phyloP scores from a whole-genome alignment of 352 stramenopile genomes.

The Phytophthora chlamydospora region DNA sequence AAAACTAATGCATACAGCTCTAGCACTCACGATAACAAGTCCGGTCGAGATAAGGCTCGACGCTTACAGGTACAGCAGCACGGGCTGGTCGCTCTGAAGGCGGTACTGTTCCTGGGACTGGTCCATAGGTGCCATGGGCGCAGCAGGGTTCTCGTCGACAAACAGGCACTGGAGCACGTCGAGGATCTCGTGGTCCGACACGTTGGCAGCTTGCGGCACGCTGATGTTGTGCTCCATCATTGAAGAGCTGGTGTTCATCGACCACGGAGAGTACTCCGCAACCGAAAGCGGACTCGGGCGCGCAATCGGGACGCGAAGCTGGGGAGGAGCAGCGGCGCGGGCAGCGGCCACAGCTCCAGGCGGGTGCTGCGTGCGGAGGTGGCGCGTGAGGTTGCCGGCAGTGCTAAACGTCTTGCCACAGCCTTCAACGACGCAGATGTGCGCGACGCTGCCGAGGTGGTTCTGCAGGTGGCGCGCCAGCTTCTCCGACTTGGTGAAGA shows the following conservation, averaged over 20 bases:
- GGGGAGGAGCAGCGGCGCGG: slow-evolving; percentile 22
- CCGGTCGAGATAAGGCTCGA: slow-evolving; percentile 10
- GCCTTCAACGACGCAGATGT: slow-evolving; percentile 60
- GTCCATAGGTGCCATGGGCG: slow-evolving; percentile 9
- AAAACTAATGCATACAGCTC: slow-evolving; percentile 45
- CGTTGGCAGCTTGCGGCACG: slow-evolving; percentile 30
- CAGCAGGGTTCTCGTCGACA: slow-evolving; percentile 35
- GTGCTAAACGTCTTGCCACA: slow-evolving; percentile 77
- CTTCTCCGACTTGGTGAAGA: slow-evolving; percentile 63
- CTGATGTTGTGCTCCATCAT: slow-evolving; percentile 19
- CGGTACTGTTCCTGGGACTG: slow-evolving; percentile 37
- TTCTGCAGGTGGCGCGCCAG: slow-evolving; percentile 56
- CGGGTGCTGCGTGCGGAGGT: slow-evolving; percentile 70
- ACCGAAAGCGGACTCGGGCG: slow-evolving; percentile 26
- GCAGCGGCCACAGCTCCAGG: slow-evolving; percentile 40
- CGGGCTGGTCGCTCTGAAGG: slow-evolving; percentile 37
- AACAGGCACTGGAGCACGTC: slow-evolving; percentile 54
- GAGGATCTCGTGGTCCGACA: slow-evolving; percentile 52
- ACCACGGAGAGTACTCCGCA: slow-evolving; percentile 40
- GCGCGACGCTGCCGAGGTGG: slow-evolving; percentile 57
- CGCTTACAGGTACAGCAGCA: slow-evolving; percentile 43
- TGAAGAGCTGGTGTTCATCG: slow-evolving; percentile 10
- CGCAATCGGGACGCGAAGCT: slow-evolving; percentile 20
- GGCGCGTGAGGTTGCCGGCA: slow-evolving; percentile 67
- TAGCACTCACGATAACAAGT: slow-evolving; percentile 43